Conservation (phyloP, 768 basidiomycete species). For the Gloeopeniophorella convolvens region DNA sequence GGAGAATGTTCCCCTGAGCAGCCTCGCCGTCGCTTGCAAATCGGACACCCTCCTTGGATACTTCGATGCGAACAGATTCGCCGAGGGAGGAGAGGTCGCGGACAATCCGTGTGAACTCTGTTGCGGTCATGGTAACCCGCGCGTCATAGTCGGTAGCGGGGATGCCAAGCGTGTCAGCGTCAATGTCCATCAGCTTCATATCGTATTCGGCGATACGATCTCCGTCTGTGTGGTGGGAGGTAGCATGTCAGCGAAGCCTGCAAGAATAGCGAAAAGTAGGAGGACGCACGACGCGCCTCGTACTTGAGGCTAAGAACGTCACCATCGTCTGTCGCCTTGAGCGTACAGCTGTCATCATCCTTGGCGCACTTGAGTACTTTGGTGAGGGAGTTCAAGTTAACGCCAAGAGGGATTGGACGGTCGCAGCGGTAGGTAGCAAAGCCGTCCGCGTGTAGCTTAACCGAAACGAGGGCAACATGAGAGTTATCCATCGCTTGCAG, state of each 20-base stretch:
- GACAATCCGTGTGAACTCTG: conserved; percentile 89
- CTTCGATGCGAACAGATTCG: conserved; percentile 93
- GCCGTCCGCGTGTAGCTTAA: conserved; percentile 68
- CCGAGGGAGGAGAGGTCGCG: conserved; percentile 86
- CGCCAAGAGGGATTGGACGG: conserved; percentile 86
- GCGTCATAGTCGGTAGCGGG: conserved; percentile 98
- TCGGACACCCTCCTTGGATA: conserved; percentile 90
- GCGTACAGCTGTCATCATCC: conserved; percentile 86
- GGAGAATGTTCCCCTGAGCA: conserved; percentile 80
- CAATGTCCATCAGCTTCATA: conserved; percentile 99
- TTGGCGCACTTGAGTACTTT: conserved; percentile 98
- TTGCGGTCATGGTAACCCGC: conserved; percentile 76
- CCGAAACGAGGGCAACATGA: conserved; percentile 93
- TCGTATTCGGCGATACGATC: conserved; percentile 97
- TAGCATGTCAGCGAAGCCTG: neutral
- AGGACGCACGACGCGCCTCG: conserved; percentile 74
- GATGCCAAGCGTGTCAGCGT: conserved; percentile 89
- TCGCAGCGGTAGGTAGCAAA: conserved; percentile 93
- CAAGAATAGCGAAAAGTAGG: neutral
- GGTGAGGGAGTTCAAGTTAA: conserved; percentile 80
- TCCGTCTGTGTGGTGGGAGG: conserved; percentile 44
- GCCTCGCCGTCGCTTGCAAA: conserved; percentile 93
- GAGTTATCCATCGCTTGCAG: conserved; percentile 99
- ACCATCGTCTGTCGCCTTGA: conserved; percentile 87
- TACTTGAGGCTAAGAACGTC: conserved; percentile 86